Base-by-base conservation (phyloP, 2,329 filamentous ascomycete species). In the Hortaea werneckii region DNA sequence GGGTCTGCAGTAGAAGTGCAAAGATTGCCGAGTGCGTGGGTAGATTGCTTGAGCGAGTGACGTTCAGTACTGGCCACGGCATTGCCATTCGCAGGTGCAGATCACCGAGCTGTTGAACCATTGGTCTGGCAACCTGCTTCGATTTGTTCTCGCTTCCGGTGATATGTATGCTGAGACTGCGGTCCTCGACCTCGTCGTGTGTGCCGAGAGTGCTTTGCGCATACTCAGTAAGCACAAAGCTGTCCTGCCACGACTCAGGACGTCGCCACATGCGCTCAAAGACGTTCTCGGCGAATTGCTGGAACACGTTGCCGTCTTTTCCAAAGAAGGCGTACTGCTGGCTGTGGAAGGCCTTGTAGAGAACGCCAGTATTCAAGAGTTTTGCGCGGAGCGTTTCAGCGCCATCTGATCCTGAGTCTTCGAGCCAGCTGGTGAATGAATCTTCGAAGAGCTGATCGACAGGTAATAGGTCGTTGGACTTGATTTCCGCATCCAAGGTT, bases 301-400 rank as follows among this genome's bases (percentile, higher is more conserved):
- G 76, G 1, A 83, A 77, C 0, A 80, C 68, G 1, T 79, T 76
- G 1, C 87, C 85, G 55, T 95, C 81, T 11, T 77, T 78, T 65
- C 85, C 83, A 20, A 95, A 74, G 61, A 88, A 95, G 11, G 95
- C 67, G 35, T 76, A 68, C 30, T 85, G 78, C 29, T 96, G 68
- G 0, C 80, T 77, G 45, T 81, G 70, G 0, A 95, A 67, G 0
- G 80, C 76, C 3, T 70, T 67, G 62, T 75, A 76, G 0, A 96
- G 68, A 0, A 80, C 80, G 56, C 83, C 89, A 6, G 78, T 72
- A 8, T 80, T 69, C 47, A 87, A 83, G 0, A 96, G 72, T 2
- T 80, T 74, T 39, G 73, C 69, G 13, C 79, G 79, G 11, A 95
- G 69, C 20, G 20, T 8, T 13, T 10, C 37, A 8, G 37, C 20